A percentile compares a stretch with the other conserved stretches of the same genome.
Conservation (phyloP, 129 eudicot genomes). For the Flaveria robusta region DNA sequence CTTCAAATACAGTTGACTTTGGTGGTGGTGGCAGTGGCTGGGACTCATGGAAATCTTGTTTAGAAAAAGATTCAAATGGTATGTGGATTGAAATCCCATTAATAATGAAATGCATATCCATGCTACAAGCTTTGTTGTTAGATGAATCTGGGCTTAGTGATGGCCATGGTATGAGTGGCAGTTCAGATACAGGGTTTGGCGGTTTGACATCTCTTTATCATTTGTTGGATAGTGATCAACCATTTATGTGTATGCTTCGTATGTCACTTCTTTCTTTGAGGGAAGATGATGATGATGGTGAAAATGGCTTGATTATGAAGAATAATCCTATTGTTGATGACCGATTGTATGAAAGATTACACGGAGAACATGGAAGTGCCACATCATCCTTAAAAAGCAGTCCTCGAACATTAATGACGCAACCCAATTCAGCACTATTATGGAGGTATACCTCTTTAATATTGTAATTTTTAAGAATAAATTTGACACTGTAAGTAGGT, state of each 20-base stretch:
- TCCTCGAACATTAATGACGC: constrained; percentile 47
- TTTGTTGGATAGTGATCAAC: constrained; percentile 92
- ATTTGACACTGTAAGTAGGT: neutral
- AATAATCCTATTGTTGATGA: constrained; percentile 45
- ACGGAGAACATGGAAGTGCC: constrained; percentile 37
- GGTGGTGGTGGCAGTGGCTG: constrained; percentile 97
- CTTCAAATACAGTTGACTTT: constrained; percentile 46
- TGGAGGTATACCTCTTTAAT: constrained; percentile 60
- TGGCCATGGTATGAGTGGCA: constrained; percentile 77
- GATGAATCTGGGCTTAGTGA: constrained; percentile 85
- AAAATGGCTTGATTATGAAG: constrained; percentile 47
- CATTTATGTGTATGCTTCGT: constrained; percentile 89
- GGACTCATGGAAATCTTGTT: constrained; percentile 80
- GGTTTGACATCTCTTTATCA: constrained; percentile 79
- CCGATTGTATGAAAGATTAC: constrained; percentile 32
- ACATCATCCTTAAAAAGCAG: constrained; percentile 42
- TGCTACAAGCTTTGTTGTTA: constrained; percentile 83
- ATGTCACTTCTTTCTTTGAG: constrained; percentile 86
- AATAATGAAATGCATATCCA: constrained; percentile 68
- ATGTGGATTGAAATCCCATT: constrained; percentile 83
- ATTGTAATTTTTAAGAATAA: neutral
- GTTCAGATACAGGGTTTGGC: constrained; percentile 81
- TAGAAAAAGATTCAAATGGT: constrained; percentile 79
- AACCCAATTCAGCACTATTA: constrained; percentile 68
- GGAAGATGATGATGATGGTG: constrained; percentile 76